Conservation (phyloP, 2,329 filamentous ascomycete species). For the Cladophialophora exuberans region DNA sequence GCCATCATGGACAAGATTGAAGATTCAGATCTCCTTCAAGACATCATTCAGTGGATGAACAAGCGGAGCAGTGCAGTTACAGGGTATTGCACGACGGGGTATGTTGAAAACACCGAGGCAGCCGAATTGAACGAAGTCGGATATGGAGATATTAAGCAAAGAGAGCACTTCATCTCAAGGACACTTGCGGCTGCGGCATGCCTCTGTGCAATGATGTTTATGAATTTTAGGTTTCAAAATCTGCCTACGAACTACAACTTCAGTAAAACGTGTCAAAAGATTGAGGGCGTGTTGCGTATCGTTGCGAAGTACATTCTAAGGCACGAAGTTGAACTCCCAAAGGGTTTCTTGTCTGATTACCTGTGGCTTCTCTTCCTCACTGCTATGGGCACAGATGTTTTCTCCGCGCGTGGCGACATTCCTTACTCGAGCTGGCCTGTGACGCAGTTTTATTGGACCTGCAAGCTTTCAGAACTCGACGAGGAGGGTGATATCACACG, state of each 20-base stretch:
- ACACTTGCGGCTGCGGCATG: constrained; percentile 9
- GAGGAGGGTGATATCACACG: background rate
- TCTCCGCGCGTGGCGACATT: constrained; percentile 17
- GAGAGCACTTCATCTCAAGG: background rate
- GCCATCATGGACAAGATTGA: constrained; percentile 10
- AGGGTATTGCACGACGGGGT: constrained; percentile 8
- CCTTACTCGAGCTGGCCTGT: constrained; percentile 18
- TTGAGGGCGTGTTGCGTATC: constrained; percentile 10
- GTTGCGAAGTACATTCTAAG: background rate
- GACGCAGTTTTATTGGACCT: constrained; percentile 4
- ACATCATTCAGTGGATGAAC: constrained; percentile 19
- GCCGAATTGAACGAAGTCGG: background rate
- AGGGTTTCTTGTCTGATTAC: no score
- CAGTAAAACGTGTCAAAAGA: constrained; percentile 16
- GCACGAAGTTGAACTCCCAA: no score
- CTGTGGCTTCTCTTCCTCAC: constrained; percentile 17
- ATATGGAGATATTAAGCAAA: no score
- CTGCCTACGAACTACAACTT: constrained; percentile 22
- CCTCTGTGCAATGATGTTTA: constrained; percentile 17
- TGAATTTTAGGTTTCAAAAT: constrained; percentile 19
- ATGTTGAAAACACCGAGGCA: constrained; percentile 10
- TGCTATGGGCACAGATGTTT: constrained; percentile 20
- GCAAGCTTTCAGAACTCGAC: background rate
- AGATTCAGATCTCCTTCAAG: constrained; percentile 5
- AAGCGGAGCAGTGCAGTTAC: constrained; percentile 14